Conservation (phyloP, 805 yeast genomes). For the Danielia reshetovae region DNA sequence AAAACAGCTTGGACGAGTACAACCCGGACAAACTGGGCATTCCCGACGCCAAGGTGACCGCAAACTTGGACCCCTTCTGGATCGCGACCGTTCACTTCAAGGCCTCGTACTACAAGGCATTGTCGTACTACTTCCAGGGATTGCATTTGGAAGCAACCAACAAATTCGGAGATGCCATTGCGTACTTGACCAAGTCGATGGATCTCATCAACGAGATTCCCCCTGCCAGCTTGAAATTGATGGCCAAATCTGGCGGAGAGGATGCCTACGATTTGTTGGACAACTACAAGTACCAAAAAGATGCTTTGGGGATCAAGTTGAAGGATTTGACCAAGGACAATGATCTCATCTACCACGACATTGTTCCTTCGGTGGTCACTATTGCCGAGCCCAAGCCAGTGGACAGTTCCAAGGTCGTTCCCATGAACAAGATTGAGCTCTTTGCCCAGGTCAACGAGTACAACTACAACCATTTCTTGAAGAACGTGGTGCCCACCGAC, state of each 20-base stretch:
- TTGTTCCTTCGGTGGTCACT: constrained; percentile 57
- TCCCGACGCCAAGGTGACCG: constrained; percentile 16
- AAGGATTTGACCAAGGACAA: constrained; percentile 68
- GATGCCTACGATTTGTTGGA: constrained; percentile 37
- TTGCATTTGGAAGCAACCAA: constrained; percentile 48
- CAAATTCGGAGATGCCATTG: constrained; percentile 76
- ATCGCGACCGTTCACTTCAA: constrained; percentile 48
- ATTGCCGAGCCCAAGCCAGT: constrained; percentile 65
- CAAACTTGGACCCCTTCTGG: constrained; percentile 46
- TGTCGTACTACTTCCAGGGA: constrained; percentile 60
- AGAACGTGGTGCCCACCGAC: constrained; percentile 75
- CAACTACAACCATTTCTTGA: constrained; percentile 55
- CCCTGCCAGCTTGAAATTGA: constrained; percentile 19
- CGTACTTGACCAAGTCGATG: constrained; percentile 51
- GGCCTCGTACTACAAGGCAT: constrained; percentile 49
- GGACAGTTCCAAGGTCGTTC: constrained; percentile 62
- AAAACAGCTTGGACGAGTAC: constrained; percentile 9
- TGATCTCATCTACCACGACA: constrained; percentile 82
- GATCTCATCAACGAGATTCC: constrained; percentile 35
- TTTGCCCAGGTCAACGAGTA: constrained; percentile 39
- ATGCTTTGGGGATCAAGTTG: constrained; percentile 34
- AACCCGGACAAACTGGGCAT: constrained; percentile 9
- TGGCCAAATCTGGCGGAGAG: constrained; percentile 20
- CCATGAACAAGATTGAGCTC: constrained; percentile 44
- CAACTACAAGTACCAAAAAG: constrained; percentile 39